Base-by-base conservation (phyloP, 352 stramenopile genomes). In the Phytophthora sojae region DNA sequence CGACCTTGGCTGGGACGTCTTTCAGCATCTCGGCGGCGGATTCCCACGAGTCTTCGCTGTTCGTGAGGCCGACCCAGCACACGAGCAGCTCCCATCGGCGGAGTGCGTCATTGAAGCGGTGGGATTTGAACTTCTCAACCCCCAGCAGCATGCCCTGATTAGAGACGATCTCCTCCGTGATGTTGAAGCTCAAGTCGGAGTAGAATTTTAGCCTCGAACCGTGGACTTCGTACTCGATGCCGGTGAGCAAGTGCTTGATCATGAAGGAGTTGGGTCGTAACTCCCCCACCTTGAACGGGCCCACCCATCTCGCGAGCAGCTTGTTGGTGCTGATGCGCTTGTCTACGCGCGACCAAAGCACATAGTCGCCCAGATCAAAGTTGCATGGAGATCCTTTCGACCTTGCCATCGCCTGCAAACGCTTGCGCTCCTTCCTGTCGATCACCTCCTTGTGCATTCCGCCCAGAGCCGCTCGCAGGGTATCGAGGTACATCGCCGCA, bases 291-390 rank as follows among this genome's bases (percentile, higher is more conserved):
- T 59, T 19, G 30, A 65, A 71, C 1, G 56, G 47, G 1, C 56
- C 47, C 4, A 65, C 19, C 64, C 56, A 71, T 23, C 49, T 1
- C 5, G 35, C 64, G 3, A 57, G 5, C 5, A 71, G 47, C 49
- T 65, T 71, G 49, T 64, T 35, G 0, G 5, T 26, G 1, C 26
- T 17, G 8, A 70, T 17, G 32, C 29, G 54, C 23, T 29, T 49
- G 39, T 61, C 64, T 1, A 71, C 12, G 3, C 56, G 29, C 3
- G 49, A 71, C 64, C 64, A 65, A 3, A 71, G 49, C 1, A 61
- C 64, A 19, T 35, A 65, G 35, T 69, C 61, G 4, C 42, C 52
- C 2, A 15, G 3, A 32, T 15, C 4, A 19, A 57, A 54, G 6
- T 50, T 63, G 30, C 51, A 62, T 1, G 53, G 17, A 3, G 17